A percentile compares a stretch with the other conserved stretches of the same genome.
These are phyloP conservation scores for Austroboletus olivaceoglutinosus DNA, from an alignment of 1,284 basidiomycete genomes.

Conservation along the genomic window DNA sequence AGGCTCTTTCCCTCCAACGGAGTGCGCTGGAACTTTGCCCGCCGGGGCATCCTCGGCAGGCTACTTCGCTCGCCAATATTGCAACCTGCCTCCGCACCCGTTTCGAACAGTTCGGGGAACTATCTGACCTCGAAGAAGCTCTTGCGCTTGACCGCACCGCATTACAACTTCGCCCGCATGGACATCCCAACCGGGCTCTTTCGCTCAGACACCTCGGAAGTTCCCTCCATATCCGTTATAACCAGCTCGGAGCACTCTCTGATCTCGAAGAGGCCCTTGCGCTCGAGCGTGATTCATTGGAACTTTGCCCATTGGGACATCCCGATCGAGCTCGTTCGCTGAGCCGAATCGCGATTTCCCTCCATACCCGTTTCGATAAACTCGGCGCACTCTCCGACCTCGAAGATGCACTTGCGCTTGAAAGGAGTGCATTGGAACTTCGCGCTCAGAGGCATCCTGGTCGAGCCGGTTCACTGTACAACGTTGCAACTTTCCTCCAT, in stretches of 20 bases:
- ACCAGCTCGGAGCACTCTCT: background rate
- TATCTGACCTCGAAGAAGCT: conserved; percentile 1
- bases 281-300: background rate
- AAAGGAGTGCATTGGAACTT: background rate
- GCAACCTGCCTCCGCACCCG: background rate
- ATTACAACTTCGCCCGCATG: background rate
- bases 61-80: background rate
- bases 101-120: background rate
- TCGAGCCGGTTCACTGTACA: background rate
- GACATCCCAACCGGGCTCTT: background rate
- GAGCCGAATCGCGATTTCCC: background rate
- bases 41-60: background rate
- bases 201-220: background rate
- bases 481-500: background rate
- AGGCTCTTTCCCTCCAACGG: background rate
- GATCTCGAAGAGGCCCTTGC: background rate
- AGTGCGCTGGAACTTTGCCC: background rate
- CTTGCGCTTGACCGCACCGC: background rate
- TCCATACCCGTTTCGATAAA: background rate
- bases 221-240: background rate
- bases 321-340: background rate
- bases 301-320: background rate
- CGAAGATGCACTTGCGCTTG: background rate
- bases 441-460: background rate
- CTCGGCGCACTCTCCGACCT: background rate